These are phyloP conservation scores for Elsinoe ampelina DNA, from an alignment of 2,329 filamentous ascomycete species.

Conservation along the genomic window DNA sequence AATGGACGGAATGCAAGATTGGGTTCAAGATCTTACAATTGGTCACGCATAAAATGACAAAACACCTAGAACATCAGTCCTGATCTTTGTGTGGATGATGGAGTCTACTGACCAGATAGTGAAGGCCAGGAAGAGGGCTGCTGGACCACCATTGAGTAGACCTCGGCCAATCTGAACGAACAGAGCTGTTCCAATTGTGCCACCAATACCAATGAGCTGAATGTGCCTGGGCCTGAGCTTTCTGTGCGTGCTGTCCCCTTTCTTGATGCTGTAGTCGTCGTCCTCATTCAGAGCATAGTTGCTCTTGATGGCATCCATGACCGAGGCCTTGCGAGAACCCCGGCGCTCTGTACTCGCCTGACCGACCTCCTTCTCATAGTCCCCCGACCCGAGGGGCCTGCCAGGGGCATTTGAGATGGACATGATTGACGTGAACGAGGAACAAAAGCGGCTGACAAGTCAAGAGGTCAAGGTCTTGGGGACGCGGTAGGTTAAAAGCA, in stretches of 20 bases:
- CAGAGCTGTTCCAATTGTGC: constrained; percentile 40
- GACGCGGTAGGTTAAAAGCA: constrained; percentile 1
- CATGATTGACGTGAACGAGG: neutral
- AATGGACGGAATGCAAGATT: constrained; percentile 14
- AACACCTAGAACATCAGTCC: constrained; percentile 27
- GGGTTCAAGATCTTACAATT: constrained; percentile 13
- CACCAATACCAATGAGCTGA: constrained; percentile 35
- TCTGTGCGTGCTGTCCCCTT: constrained; percentile 31
- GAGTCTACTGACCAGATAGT: constrained; percentile 29
- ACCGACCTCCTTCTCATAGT: constrained; percentile 2
- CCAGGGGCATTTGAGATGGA: constrained; percentile 3
- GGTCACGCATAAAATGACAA: constrained; percentile 13
- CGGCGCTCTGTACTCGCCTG: neutral
- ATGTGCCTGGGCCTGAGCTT: constrained; percentile 38
- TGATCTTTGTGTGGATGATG: neutral
- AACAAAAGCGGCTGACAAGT: neutral
- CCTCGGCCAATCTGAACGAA: constrained; percentile 40
- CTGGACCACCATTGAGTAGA: constrained; percentile 39
- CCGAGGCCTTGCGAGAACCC: neutral
- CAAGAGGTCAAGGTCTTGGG: neutral
- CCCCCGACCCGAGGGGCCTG: neutral
- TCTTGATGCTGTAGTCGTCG: constrained; percentile 13
- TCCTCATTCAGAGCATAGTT: constrained; percentile 7
- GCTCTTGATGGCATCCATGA: constrained; percentile 9
- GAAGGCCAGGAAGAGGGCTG: constrained; percentile 38